Evolutionary conservation across 2,329 filamentous ascomycete genomes (phyloP).

Genomic region (Penicillium sp.): DNA sequence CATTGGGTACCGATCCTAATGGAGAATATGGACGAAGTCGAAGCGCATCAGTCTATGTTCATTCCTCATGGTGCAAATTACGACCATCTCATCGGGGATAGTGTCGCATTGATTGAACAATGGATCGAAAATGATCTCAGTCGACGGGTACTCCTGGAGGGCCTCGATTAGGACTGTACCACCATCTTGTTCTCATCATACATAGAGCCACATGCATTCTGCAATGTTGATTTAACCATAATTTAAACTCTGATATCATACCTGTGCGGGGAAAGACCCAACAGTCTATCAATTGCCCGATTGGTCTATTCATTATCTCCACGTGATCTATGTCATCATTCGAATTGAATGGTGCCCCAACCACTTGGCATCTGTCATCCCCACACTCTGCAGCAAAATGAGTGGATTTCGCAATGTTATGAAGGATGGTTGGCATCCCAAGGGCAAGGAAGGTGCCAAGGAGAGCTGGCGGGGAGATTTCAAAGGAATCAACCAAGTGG

Average conservation of each 20-base stretch:
- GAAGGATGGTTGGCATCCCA: conserved; percentile 59
- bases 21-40: conserved; percentile 80
- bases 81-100: conserved; percentile 74
- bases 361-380: not conserved
- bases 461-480: conserved; percentile 60
- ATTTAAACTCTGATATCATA: not conserved
- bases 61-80: conserved; percentile 69
- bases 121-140: conserved; percentile 58
- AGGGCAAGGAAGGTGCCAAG: conserved; percentile 53
- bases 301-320: not conserved
- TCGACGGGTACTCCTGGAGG: conserved; percentile 15
- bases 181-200: not conserved
- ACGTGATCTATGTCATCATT: conserved; percentile 4
- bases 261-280: not conserved
- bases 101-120: conserved; percentile 64
- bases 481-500: conserved; percentile 60
- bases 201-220: not conserved
- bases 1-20: conserved; percentile 81
- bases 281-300: not conserved
- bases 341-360: not conserved
- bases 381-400: conserved; percentile 36
- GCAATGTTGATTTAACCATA: not conserved
- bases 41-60: conserved; percentile 82
- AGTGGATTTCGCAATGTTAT: conserved; percentile 50
- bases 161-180: conserved; percentile 11